Base-by-base conservation (phyloP, 345 rosid species). In the Ceriops tagal region DNA sequence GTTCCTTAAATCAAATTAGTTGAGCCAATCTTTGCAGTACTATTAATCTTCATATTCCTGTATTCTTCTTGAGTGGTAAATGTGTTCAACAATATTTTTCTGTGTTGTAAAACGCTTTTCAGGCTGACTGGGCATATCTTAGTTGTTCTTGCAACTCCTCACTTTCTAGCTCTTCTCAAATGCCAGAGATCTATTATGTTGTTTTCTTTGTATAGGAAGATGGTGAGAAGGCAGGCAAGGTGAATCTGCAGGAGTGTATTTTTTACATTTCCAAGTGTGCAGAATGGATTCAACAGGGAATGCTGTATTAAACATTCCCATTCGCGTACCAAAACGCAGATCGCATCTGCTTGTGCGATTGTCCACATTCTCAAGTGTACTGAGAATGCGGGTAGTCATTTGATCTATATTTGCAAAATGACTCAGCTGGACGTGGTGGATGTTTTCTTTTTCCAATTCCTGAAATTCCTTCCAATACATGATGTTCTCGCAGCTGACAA, bases 251-350 rank as follows among this genome's bases (percentile, higher is more conserved):
- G 99, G 99, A 71, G 90, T 92, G 98, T 92, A 95, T 77, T 95
- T 95, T 83, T 82, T 89, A 59, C 99, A 90, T 83, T 95, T 92
- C 81, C 99, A 92, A 90, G 99, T 95, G 37, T 95, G 90, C 82
- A 79, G 99, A 76, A 89, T 95, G 92, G 99, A 95, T 80, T 84
- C 97, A 3, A 92, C 99, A 13, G 58, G 89, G 58, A 92, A 96
- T 72, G 99, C 97, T 75, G 98, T 95, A 81, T 65, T 86, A 32
- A 69, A 62, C 63, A 64, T 49, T 79, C 24, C 32, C 43, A 34
- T 18, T 10, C 51, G 22, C 56, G 59, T 24, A 24, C 26, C 26
- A 24, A 24, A 24, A 24, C 26, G 26, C 26, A 24, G 26, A 24
- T 24, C 26, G 26, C 26, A 24, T 0, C 26, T 24, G 26, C 26